Percentiles rank a stretch among this genome's conserved stretches.
Conservation (phyloP, 805 yeast genomes). For the Spathaspora hagerdaliae region DNA sequence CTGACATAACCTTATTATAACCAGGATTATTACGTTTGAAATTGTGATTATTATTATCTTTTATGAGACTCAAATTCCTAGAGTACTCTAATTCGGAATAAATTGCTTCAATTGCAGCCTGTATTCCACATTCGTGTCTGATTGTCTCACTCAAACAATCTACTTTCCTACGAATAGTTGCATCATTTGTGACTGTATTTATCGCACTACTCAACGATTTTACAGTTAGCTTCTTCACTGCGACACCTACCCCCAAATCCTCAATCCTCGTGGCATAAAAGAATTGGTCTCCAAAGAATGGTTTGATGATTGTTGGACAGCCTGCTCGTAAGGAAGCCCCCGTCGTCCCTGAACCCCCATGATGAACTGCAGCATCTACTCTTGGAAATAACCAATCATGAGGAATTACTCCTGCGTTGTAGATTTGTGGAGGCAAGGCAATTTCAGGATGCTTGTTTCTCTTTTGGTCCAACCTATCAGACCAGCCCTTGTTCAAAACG, state of each 20-base stretch:
- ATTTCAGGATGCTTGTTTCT: conserved; percentile 31
- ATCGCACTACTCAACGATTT: conserved; percentile 65
- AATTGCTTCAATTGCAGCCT: conserved; percentile 69
- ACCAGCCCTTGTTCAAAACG: conserved; percentile 92
- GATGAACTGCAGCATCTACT: conserved; percentile 93
- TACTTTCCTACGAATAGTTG: conserved; percentile 67
- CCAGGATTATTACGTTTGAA: conserved; percentile 15
- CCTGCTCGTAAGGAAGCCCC: conserved; percentile 89
- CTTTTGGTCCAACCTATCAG: conserved; percentile 55
- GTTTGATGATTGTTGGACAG: conserved; percentile 84
- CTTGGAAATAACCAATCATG: conserved; percentile 93
- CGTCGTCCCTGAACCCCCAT: conserved; percentile 96
- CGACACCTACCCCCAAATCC: conserved; percentile 82
- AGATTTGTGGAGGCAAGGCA: conserved; percentile 63
- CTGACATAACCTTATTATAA: conserved; percentile 12
- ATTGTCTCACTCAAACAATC: conserved; percentile 58
- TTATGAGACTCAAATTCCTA: conserved; percentile 42
- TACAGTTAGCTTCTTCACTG: conserved; percentile 63
- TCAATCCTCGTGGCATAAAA: conserved; percentile 86
- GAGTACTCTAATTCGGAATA: conserved; percentile 81
- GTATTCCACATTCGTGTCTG: conserved; percentile 75
- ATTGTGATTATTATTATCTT: conserved; percentile 18
- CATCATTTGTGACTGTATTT: conserved; percentile 61
- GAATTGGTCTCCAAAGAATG: conserved; percentile 95
- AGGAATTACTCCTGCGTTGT: conserved; percentile 69